Evolutionary conservation across 371 early-diverging fungal genomes (phyloP), one percentile per base, ranked within the genome.

Genomic region (Parasitella parasitica): DNA sequence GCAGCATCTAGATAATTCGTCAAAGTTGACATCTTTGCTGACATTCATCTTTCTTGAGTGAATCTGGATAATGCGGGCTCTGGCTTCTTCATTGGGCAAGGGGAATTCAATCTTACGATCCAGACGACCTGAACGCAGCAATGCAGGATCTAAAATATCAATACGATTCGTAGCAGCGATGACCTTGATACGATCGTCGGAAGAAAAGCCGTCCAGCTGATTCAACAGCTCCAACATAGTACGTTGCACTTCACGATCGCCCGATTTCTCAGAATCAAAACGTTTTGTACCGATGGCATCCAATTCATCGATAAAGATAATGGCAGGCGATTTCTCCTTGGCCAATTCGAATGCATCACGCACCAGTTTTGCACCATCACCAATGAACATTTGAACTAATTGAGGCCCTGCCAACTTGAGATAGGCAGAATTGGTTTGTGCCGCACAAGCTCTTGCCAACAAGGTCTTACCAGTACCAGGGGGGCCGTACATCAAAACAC

Each of bases 121-220:
- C 64, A 99, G 74, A 74, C 99, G 93, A 27, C 99, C 99, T 16
- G 98, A 96, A 57, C 99, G 94, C 24, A 99, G 81, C 64, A 99
- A 86, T 13, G 99, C 99, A 35, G 99, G 99, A 77, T 99, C 99
- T 39, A 99, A 80, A 72, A 98, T 99, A 84, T 99, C 99, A 50
- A 99, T 96, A 72, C 99, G 94, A 77, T 99, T 99, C 35, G 99
- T 99, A 27, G 99, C 99, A n/a, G 99, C 99, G 85, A 99, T 99
- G 26, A 99, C 97, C 88, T 99, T 99, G 74, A 99, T 97, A 54
- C 97, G 86, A 53, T 97, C 96, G 64, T 96, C 94, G 56, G 91
- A 90, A 61, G 92, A 89, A 73, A 99, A 99, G 30, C 99, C 99
- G 71, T 99, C 99, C 55, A 99, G 81, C 82, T 99, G 99, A 79